Conservation (phyloP, 495 filamentous ascomycete genomes). For the Parachaetomium inaequale region DNA sequence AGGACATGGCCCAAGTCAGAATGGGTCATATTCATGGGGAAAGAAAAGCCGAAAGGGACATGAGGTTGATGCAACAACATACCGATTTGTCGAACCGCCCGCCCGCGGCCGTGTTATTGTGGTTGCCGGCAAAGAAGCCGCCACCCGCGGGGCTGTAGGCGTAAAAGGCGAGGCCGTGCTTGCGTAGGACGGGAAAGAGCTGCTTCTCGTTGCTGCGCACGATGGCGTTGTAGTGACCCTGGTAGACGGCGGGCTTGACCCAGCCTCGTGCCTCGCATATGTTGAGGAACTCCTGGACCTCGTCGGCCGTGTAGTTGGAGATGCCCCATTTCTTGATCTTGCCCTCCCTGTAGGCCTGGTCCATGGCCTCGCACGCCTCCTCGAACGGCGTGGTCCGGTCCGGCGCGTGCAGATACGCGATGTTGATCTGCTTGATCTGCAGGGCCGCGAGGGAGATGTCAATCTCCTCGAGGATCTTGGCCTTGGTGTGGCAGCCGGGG, state of each 20-base stretch:
- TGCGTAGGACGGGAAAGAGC: background rate
- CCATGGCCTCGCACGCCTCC: background rate
- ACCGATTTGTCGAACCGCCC: too few relatives aligned
- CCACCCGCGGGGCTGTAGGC: background rate
- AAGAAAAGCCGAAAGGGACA: too few relatives aligned
- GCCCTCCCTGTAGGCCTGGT: background rate
- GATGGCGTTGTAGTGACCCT: conserved; percentile 5
- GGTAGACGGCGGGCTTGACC: conserved; percentile 1
- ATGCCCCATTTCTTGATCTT: background rate
- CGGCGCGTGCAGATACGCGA: background rate
- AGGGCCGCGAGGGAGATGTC: background rate
- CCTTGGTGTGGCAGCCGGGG: background rate
- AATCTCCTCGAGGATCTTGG: background rate
- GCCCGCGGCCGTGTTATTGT: background rate
- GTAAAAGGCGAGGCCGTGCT: background rate
- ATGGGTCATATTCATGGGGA: too few relatives aligned
- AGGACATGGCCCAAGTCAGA: background rate
- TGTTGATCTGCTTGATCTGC: background rate
- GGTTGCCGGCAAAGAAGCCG: background rate
- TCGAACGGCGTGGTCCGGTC: background rate
- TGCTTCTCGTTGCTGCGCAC: background rate
- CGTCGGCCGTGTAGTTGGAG: background rate
- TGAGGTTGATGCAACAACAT: too few relatives aligned
- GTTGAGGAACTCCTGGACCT: background rate
- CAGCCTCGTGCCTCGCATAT: background rate